A percentile compares a stretch with the other conserved stretches of the same genome.
phyloP scores from a whole-genome alignment of 1,139 yeast genomes.

The Geotrichum fermentans region DNA sequence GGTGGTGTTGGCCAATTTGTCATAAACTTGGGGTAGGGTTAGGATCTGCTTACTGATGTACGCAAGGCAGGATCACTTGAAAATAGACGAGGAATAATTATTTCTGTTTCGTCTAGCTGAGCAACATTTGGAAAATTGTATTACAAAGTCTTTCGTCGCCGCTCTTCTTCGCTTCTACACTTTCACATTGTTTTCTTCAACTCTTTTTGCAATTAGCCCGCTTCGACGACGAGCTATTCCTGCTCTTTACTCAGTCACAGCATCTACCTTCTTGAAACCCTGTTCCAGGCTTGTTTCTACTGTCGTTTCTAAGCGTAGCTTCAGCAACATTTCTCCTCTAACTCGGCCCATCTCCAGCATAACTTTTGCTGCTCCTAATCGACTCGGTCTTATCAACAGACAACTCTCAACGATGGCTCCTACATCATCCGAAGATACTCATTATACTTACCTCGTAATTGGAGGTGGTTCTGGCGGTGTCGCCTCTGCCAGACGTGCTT shows the following conservation, averaged over 20 bases:
- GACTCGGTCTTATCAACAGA: conserved; percentile 3
- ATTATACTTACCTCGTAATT: conserved; percentile 86
- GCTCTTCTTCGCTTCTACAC: conserved; percentile 1
- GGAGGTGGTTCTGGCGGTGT: conserved; percentile 99
- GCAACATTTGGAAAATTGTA: too few relatives aligned
- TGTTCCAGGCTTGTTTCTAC: neutral
- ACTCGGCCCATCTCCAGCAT: neutral
- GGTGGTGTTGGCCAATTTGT: too few relatives aligned
- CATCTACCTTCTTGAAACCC: neutral
- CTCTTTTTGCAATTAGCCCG: neutral
- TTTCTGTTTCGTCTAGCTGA: too few relatives aligned
- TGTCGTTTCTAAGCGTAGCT: neutral
- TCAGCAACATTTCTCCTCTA: neutral
- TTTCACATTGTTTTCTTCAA: conserved; percentile 16
- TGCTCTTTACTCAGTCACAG: neutral
- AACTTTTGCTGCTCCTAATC: conserved; percentile 1
- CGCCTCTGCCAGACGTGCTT: conserved; percentile 95
- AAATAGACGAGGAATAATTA: too few relatives aligned
- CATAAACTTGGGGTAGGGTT: neutral
- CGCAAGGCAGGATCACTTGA: too few relatives aligned
- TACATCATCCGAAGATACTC: conserved; percentile 40
- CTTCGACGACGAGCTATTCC: conserved; percentile 5
- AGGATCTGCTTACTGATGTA: neutral
- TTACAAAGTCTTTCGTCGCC: too few relatives aligned
- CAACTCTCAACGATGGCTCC: conserved; percentile 48